Evolutionary conservation across 2,329 filamentous ascomycete species (phyloP).

Genomic region (Colletotrichum lindemuthianum): DNA sequence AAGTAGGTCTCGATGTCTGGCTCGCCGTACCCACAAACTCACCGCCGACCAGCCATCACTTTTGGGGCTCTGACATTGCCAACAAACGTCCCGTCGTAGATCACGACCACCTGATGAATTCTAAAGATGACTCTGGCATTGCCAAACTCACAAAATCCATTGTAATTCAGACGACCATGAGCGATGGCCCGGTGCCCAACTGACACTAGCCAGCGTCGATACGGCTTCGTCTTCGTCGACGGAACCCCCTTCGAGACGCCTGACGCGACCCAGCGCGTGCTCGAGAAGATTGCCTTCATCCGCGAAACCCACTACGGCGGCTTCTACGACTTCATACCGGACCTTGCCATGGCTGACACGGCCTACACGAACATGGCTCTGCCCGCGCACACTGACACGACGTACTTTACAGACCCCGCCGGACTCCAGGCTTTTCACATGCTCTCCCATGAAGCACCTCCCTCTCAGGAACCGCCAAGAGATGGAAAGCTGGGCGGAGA

Average conservation of each 20-base stretch:
- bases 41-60: slow-evolving; percentile 37
- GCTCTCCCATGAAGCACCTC: slow-evolving; percentile 77
- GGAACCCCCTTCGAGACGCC: slow-evolving; percentile 72
- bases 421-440: slow-evolving; percentile 94
- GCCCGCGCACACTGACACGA: slow-evolving; percentile 90
- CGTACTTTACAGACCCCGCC: slow-evolving; percentile 93
- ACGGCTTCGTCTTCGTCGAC: slow-evolving; percentile 83
- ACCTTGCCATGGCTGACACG: slow-evolving; percentile 87
- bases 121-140: slow-evolving; percentile 61
- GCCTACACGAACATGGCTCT: slow-evolving; percentile 90
- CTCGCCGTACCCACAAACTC: background rate
- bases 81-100: slow-evolving; percentile 65
- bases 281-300: slow-evolving; percentile 87
- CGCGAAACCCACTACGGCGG: slow-evolving; percentile 90
- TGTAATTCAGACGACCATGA: slow-evolving; percentile 50
- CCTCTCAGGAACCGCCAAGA: slow-evolving; percentile 41
- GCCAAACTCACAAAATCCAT: slow-evolving; percentile 72
- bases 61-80: slow-evolving; percentile 48
- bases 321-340: slow-evolving; percentile 84
- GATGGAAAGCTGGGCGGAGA: slow-evolving; percentile 68
- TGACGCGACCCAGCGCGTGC: slow-evolving; percentile 75
- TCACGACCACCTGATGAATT: slow-evolving; percentile 69
- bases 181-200: background rate
- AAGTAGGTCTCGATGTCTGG: slow-evolving; percentile 41
- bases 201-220: slow-evolving; percentile 61